Evolutionary conservation across 257 asterid genomes (phyloP).

Genomic region (Lycium barbarum): DNA sequence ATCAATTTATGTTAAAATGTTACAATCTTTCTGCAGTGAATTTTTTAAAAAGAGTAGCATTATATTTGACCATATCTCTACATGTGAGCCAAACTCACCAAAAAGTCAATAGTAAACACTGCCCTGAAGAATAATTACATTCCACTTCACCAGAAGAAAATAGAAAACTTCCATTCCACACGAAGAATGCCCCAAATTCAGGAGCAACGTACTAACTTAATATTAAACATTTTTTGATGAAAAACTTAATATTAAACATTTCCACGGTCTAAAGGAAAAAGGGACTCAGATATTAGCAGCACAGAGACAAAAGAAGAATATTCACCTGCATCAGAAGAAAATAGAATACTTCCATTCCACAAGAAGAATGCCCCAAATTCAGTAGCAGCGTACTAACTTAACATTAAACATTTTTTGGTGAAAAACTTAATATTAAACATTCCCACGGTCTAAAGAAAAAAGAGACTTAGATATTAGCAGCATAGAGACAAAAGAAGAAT

Average conservation of each 20-base stretch:
- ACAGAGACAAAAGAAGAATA: neutral
- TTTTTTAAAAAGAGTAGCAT: neutral
- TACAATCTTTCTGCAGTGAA: neutral
- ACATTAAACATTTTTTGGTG: neutral
- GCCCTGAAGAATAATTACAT: neutral
- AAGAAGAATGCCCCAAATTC: neutral
- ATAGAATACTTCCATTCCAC: neutral
- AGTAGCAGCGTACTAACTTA: neutral
- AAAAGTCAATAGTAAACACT: neutral
- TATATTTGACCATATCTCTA: neutral
- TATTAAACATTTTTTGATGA: neutral
- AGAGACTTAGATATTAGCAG: neutral
- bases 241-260: neutral
- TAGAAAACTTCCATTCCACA: neutral
- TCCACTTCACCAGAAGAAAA: neutral
- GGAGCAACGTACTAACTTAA: neutral
- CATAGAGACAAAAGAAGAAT: neutral
- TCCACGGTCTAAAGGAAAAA: constrained; percentile 1
- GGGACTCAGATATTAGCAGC: neutral
- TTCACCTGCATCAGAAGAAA: constrained; percentile 53
- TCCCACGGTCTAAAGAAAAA: neutral
- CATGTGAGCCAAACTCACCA: neutral
- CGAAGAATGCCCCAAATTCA: neutral
- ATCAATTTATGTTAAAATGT: neutral
- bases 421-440: neutral